These are phyloP conservation scores for Prunus armeniaca DNA, from an alignment of 306 rosid species.

Conservation along the genomic window DNA sequence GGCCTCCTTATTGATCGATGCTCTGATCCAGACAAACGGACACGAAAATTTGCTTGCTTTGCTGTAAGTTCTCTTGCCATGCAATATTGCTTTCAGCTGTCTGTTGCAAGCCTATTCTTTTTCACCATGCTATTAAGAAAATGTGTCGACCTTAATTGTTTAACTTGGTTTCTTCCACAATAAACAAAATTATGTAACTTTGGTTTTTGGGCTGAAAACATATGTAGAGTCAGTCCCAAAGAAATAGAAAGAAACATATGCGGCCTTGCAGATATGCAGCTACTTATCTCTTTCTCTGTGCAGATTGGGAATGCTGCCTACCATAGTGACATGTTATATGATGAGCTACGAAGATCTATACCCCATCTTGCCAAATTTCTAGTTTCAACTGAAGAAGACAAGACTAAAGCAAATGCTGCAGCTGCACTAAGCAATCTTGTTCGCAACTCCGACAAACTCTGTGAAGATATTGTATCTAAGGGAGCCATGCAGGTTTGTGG, in stretches of 20 bases:
- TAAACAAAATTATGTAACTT: background rate
- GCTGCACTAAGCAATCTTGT: slow-evolving; percentile 96
- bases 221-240: too few species aligned
- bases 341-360: slow-evolving; percentile 76
- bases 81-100: background rate
- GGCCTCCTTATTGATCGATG: slow-evolving; percentile 82
- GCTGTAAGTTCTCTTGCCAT: slow-evolving; percentile 68
- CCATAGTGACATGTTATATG: slow-evolving; percentile 70
- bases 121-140: background rate
- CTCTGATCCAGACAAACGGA: slow-evolving; percentile 89
- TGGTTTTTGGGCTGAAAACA: too few species aligned
- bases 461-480: slow-evolving; percentile 75
- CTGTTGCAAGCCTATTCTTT: background rate
- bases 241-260: background rate
- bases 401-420: slow-evolving; percentile 97
- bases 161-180: background rate
- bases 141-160: background rate
- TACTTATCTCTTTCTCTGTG: background rate
- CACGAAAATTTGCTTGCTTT: slow-evolving; percentile 95
- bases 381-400: slow-evolving; percentile 78
- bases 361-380: slow-evolving; percentile 74
- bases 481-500: slow-evolving; percentile 87
- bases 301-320: slow-evolving; percentile 97
- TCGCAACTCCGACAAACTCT: slow-evolving; percentile 82
- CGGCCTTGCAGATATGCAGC: background rate